Conservation (phyloP, 352 stramenopile genomes). For the Pythium oligandrum region DNA sequence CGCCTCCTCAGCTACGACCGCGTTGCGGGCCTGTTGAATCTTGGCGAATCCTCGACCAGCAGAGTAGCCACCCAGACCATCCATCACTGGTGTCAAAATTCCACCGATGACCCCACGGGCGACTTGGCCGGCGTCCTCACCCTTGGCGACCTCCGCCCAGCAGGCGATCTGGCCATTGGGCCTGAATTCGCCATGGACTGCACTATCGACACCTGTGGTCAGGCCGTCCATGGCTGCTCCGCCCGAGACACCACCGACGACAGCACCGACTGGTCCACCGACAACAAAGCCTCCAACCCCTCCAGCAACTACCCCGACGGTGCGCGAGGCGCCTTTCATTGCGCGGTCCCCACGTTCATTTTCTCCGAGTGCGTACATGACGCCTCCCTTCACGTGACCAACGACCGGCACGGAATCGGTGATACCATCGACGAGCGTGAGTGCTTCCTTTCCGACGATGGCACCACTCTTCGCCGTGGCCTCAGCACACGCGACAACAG, state of each 20-base stretch:
- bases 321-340: slow-evolving; percentile 7
- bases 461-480: slow-evolving; percentile 1
- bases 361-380: slow-evolving; percentile 3
- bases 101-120: slow-evolving; percentile 7
- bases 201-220: slow-evolving; percentile 11
- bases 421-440: slow-evolving; percentile 5
- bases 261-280: slow-evolving; percentile 6
- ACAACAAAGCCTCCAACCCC: slow-evolving; percentile 7
- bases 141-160: slow-evolving; percentile 6
- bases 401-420: slow-evolving; percentile 10
- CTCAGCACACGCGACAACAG: slow-evolving; percentile 6
- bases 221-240: slow-evolving; percentile 10
- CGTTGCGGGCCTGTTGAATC: background rate
- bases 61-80: background rate
- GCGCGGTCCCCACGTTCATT: slow-evolving; percentile 2
- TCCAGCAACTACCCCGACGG: slow-evolving; percentile 4
- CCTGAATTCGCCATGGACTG: slow-evolving; percentile 6
- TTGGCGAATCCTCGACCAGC: background rate
- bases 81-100: background rate
- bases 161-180: slow-evolving; percentile 8
- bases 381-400: slow-evolving; percentile 8
- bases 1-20: too few relatives aligned
- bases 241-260: slow-evolving; percentile 4
- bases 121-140: slow-evolving; percentile 1
- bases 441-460: background rate